These are phyloP conservation scores for Aureobasidium sp. DNA, from an alignment of 2,329 filamentous ascomycete species.

Conservation along the genomic window DNA sequence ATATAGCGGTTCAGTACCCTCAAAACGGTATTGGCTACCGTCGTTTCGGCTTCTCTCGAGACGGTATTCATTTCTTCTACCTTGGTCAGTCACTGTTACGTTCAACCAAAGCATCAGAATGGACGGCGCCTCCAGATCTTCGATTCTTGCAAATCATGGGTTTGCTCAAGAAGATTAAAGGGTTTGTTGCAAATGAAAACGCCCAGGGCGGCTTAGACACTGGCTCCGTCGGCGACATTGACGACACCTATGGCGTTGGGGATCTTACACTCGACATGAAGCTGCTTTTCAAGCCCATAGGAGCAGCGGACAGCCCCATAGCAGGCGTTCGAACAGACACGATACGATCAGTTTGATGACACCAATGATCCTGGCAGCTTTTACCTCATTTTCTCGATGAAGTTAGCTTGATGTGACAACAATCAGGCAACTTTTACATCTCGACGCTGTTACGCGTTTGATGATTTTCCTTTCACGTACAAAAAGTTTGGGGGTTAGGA, in stretches of 20 bases:
- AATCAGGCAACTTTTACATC: slow-evolving; percentile 5
- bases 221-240: slow-evolving; percentile 62
- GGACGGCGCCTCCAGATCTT: slow-evolving; percentile 50
- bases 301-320: slow-evolving; percentile 29
- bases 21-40: slow-evolving; percentile 45
- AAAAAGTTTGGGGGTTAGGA: slow-evolving; percentile 6
- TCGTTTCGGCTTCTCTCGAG: slow-evolving; percentile 63
- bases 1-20: slow-evolving; percentile 62
- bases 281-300: slow-evolving; percentile 58
- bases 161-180: slow-evolving; percentile 53
- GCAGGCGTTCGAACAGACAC: slow-evolving; percentile 27
- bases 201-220: slow-evolving; percentile 58
- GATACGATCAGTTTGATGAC: slow-evolving; percentile 11
- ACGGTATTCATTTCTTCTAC: slow-evolving; percentile 68
- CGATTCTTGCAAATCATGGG: slow-evolving; percentile 55
- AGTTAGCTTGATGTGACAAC: slow-evolving; percentile 9
- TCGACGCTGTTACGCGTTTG: not conserved
- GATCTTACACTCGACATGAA: slow-evolving; percentile 66
- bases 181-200: slow-evolving; percentile 57
- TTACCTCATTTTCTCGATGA: slow-evolving; percentile 5
- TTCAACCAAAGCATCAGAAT: slow-evolving; percentile 41
- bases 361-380: not conserved
- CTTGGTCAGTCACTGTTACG: slow-evolving; percentile 60
- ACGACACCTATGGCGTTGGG: slow-evolving; percentile 57
- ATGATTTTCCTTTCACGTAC: slow-evolving; percentile 5